phyloP scores from a whole-genome alignment of 805 yeast genomes.

The Dipodascopsis tothii region DNA sequence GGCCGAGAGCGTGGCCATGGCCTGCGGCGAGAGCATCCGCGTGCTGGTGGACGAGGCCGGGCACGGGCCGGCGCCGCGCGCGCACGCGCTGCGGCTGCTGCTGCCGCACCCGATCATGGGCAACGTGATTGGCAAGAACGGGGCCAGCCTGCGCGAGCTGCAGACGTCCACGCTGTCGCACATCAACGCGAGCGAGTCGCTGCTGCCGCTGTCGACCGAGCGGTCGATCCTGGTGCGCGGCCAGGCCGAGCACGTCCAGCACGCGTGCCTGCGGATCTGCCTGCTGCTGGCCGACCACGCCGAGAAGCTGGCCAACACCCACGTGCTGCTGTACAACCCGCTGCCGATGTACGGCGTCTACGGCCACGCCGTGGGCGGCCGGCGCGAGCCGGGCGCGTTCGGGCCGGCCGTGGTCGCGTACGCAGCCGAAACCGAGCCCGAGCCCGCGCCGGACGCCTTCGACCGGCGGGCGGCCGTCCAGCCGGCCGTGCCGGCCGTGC shows the following conservation, averaged over 20 bases:
- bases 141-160: constrained; percentile 10
- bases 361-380: constrained; percentile 4
- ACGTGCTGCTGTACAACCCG: constrained; percentile 13
- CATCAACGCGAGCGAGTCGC: constrained; percentile 9
- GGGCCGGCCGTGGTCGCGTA: too few species aligned
- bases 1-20: constrained; percentile 6
- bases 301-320: constrained; percentile 6
- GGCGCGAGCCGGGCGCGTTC: background rate
- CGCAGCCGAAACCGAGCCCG: background rate
- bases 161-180: constrained; percentile 5
- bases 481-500: background rate
- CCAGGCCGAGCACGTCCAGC: constrained; percentile 3
- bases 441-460: background rate
- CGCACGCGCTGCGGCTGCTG: constrained; percentile 7
- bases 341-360: constrained; percentile 11
- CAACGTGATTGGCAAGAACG: constrained; percentile 9
- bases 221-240: constrained; percentile 14
- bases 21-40: constrained; percentile 5
- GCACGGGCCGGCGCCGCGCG: background rate
- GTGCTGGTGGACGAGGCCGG: constrained; percentile 1
- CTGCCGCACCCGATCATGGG: constrained; percentile 16
- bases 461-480: background rate
- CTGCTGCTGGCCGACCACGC: constrained; percentile 5
- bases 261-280: constrained; percentile 2
- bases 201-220: constrained; percentile 20